A percentile compares a stretch with the other conserved stretches of the same genome.
Evolutionary conservation across 768 basidiomycete species (phyloP).

Genomic region (Gelatoporia subvermispora): DNA sequence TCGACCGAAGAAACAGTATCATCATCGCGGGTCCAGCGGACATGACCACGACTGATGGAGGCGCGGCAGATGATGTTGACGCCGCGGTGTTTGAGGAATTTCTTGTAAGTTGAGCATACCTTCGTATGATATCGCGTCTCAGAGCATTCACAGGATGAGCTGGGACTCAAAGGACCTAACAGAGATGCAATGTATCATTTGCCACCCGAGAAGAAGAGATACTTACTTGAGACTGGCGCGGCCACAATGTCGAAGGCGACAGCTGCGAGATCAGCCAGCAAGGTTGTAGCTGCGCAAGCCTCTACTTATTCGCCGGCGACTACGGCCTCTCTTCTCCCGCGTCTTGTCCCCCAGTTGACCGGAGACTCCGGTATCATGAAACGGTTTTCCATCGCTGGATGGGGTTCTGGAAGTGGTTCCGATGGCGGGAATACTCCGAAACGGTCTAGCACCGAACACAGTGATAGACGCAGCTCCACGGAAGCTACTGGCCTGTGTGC

Average conservation of each 20-base stretch:
- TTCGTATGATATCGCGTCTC: background rate
- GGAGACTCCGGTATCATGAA: constrained; percentile 65
- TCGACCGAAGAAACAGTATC: constrained; percentile 33
- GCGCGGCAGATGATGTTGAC: constrained; percentile 24
- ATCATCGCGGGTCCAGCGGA: constrained; percentile 28
- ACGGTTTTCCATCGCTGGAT: constrained; percentile 60
- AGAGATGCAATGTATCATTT: constrained; percentile 60
- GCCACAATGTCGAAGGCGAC: constrained; percentile 27
- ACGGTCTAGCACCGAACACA: constrained; percentile 37
- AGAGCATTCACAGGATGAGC: constrained; percentile 46
- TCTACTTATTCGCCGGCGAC: constrained; percentile 58
- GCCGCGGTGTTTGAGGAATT: constrained; percentile 54
- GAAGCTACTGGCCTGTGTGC: too few species aligned
- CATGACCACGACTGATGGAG: constrained; percentile 1
- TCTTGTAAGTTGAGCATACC: constrained; percentile 45
- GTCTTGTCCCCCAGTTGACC: constrained; percentile 70
- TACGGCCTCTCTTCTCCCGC: constrained; percentile 52
- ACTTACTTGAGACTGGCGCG: constrained; percentile 49
- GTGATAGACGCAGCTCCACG: background rate
- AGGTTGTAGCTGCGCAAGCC: constrained; percentile 25
- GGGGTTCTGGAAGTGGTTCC: constrained; percentile 35
- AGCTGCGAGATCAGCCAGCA: constrained; percentile 18
- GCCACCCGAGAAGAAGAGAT: constrained; percentile 57
- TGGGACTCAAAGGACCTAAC: constrained; percentile 70
- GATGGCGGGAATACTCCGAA: too few species aligned